These are phyloP conservation scores for Leishmania major DNA, from an alignment of 208 protist species.

Conservation along the genomic window DNA sequence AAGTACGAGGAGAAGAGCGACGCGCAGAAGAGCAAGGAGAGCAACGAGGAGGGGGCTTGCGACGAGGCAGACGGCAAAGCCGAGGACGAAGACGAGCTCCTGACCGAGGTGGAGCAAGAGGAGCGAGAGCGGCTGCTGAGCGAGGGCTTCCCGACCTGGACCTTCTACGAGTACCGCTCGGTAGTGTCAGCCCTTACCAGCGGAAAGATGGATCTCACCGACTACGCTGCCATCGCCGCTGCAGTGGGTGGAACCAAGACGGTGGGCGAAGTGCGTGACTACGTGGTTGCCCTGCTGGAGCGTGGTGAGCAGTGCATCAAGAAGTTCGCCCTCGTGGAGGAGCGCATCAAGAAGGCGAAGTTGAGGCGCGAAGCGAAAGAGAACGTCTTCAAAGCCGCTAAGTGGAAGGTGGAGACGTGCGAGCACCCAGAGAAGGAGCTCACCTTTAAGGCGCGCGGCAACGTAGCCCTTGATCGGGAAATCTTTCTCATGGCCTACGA, in stretches of 20 bases:
- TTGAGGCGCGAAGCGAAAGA: constrained; percentile 42
- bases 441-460: constrained; percentile 44
- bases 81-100: constrained; percentile 49
- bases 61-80: constrained; percentile 11
- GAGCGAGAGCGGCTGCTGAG: constrained; percentile 77
- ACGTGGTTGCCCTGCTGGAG: constrained; percentile 77
- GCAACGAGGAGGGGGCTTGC: constrained; percentile 16
- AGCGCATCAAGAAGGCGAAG: constrained; percentile 54
- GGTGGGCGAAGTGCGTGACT: constrained; percentile 80
- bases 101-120: constrained; percentile 76
- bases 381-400: constrained; percentile 61
- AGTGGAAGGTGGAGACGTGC: constrained; percentile 86
- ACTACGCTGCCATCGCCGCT: constrained; percentile 64
- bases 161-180: constrained; percentile 60
- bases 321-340: constrained; percentile 62
- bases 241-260: constrained; percentile 50
- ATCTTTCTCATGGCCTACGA: constrained; percentile 83
- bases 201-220: constrained; percentile 55
- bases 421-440: constrained; percentile 69
- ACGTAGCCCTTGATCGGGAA: constrained; percentile 56
- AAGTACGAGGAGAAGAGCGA: constrained; percentile 45
- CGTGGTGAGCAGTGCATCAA: constrained; percentile 78
- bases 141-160: constrained; percentile 84
- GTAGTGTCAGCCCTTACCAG: constrained; percentile 52
- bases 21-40: constrained; percentile 8